Percentiles rank a stretch among this genome's conserved stretches.
Evolutionary conservation across 371 early-diverging fungal genomes (phyloP).

Genomic region (Syncephalastrum monosporum): DNA sequence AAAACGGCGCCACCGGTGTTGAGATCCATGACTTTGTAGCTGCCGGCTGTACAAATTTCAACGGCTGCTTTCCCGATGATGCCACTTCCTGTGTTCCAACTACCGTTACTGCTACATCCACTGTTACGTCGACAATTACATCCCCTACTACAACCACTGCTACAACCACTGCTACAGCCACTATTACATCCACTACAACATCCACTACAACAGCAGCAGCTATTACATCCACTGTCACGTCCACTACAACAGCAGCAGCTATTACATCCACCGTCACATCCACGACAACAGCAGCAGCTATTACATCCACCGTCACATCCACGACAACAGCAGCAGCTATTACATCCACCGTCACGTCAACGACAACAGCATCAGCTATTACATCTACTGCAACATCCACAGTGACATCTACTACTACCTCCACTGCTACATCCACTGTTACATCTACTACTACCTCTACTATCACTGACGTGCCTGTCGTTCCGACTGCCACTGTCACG

Average conservation of each 20-base stretch:
- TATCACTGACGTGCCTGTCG: not conserved
- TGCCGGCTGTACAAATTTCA: slow-evolving; percentile 7
- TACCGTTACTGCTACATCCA: not conserved
- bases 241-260: not conserved
- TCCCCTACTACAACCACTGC: not conserved
- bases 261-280: not conserved
- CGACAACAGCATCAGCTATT: not conserved
- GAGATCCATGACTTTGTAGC: slow-evolving; percentile 18
- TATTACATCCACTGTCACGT: not conserved
- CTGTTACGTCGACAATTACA: not conserved
- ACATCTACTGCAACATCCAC: no score
- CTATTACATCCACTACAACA: not conserved
- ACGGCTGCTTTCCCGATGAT: slow-evolving; percentile 18
- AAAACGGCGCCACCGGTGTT: slow-evolving; percentile 5
- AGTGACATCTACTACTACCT: no score
- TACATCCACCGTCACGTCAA: not conserved
- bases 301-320: not conserved
- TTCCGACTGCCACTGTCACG: not conserved
- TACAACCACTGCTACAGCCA: not conserved
- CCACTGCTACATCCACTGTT: not conserved
- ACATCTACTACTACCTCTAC: not conserved
- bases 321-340: not conserved
- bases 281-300: not conserved
- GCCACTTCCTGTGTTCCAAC: no score
- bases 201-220: no score